These are phyloP conservation scores for Nannochloropsis gaditana DNA, from an alignment of 108 stramenopile species.

Conservation along the genomic window DNA sequence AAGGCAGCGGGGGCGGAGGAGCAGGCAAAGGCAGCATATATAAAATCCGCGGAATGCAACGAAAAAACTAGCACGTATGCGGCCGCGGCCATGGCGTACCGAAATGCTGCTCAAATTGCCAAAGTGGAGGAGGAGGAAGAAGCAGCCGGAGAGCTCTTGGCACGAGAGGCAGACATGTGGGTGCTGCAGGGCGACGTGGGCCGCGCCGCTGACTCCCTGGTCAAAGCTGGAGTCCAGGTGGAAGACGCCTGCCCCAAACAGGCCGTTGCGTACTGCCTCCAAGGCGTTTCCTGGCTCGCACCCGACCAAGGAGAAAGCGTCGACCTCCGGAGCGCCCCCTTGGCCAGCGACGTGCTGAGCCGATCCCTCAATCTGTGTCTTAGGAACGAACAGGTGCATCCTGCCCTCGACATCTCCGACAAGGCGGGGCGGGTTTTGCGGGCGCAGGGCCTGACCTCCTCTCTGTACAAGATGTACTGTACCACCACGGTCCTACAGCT, in stretches of 20 bases:
- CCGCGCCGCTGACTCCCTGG: neutral
- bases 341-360: neutral
- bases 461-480: slow-evolving; percentile 61
- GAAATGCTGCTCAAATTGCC: neutral
- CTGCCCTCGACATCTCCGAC: neutral
- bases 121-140: neutral
- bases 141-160: neutral
- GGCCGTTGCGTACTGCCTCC: neutral
- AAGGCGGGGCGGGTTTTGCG: neutral
- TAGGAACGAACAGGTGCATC: neutral
- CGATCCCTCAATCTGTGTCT: neutral
- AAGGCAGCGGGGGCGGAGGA: neutral
- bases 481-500: slow-evolving; percentile 64
- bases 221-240: neutral
- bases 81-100: neutral
- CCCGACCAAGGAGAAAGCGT: neutral
- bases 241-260: neutral
- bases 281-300: neutral
- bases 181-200: neutral
- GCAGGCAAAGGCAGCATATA: neutral
- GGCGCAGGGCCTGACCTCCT: slow-evolving; percentile 4
- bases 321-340: neutral
- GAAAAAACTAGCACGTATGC: slow-evolving; percentile 15
- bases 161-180: slow-evolving; percentile 12
- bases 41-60: neutral